Percentiles rank a stretch among this genome's conserved stretches.
Evolutionary conservation across 352 stramenopile genomes (phyloP).

Genomic region (Pythium dissimile): DNA sequence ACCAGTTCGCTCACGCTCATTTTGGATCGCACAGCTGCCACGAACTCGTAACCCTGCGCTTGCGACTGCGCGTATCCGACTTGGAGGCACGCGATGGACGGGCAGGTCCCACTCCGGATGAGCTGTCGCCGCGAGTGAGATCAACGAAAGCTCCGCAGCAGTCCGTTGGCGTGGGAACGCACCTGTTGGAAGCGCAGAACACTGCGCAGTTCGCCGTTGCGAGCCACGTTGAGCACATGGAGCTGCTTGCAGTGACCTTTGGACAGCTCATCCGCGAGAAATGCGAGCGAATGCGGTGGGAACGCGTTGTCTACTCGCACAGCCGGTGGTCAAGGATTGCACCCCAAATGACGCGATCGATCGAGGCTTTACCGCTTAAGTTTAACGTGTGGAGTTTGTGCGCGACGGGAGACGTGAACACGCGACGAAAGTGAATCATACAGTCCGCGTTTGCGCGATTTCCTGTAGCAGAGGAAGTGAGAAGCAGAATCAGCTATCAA

Average conservation of each 20-base stretch:
- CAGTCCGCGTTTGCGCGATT: conserved; percentile 44
- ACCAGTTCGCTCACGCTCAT: conserved; percentile 63
- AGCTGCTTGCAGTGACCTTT: conserved; percentile 37
- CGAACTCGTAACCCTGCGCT: conserved; percentile 35
- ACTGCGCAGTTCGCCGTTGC: conserved; percentile 36
- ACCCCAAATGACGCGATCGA: too few species aligned
- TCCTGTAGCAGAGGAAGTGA: conserved; percentile 12
- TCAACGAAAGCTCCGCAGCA: too few species aligned
- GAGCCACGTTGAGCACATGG: conserved; percentile 48
- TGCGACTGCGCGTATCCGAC: conserved; percentile 44
- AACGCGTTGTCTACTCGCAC: conserved; percentile 46
- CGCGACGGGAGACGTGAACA: conserved; percentile 34
- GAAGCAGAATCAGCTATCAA: neutral
- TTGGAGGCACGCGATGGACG: conserved; percentile 51
- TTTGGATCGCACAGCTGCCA: conserved; percentile 28
- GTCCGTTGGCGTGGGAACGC: too few species aligned
- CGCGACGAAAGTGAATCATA: conserved; percentile 34
- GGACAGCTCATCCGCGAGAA: conserved; percentile 40
- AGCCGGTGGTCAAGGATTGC: neutral
- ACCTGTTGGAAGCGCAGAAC: conserved; percentile 50
- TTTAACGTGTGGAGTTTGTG: conserved; percentile 34
- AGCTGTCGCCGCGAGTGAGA: conserved; percentile 29
- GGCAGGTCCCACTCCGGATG: conserved; percentile 39
- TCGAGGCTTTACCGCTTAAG: conserved; percentile 59
- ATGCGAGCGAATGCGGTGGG: conserved; percentile 29